A percentile compares a stretch with the other conserved stretches of the same genome.
Conservation (phyloP, 257 asterid species). For the Rauvolfia tetraphylla region DNA sequence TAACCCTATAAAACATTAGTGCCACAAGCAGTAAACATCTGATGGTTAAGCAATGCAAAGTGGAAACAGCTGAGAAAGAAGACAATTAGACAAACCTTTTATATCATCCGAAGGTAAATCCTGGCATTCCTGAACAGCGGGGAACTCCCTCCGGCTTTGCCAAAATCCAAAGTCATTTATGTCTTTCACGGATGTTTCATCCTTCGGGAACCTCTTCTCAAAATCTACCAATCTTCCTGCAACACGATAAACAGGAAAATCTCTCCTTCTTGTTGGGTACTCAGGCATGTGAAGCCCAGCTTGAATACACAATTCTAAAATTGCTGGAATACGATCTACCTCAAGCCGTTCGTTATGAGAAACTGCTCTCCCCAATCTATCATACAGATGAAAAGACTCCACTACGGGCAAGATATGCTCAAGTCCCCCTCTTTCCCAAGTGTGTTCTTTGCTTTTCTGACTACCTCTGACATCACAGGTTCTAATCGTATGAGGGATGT, state of each 20-base stretch:
- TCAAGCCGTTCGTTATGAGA: slow-evolving; percentile 62
- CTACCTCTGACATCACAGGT: slow-evolving; percentile 56
- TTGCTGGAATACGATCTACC: slow-evolving; percentile 69
- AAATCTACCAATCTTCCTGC: slow-evolving; percentile 66
- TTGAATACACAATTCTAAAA: slow-evolving; percentile 71
- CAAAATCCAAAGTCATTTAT: slow-evolving; percentile 41
- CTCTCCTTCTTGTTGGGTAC: slow-evolving; percentile 60
- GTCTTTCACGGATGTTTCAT: slow-evolving; percentile 26
- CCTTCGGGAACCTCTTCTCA: slow-evolving; percentile 64
- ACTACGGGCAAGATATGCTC: slow-evolving; percentile 50
- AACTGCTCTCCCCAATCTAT: slow-evolving; percentile 66
- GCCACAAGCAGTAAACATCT: neutral
- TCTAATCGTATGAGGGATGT: slow-evolving; percentile 58
- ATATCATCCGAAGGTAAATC: slow-evolving; percentile 32
- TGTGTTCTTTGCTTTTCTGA: slow-evolving; percentile 46
- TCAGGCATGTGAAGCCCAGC: slow-evolving; percentile 65
- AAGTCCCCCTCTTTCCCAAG: slow-evolving; percentile 55
- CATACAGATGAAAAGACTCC: slow-evolving; percentile 70
- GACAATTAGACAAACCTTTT: slow-evolving; percentile 36
- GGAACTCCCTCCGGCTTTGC: slow-evolving; percentile 27
- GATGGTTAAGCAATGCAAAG: neutral
- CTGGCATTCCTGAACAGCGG: slow-evolving; percentile 16
- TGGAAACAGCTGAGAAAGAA: neutral
- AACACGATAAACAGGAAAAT: slow-evolving; percentile 52
- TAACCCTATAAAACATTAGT: slow-evolving; percentile 31